Percentiles rank a stretch among this genome's conserved stretches.
These are phyloP conservation scores for Moricandia arvensis DNA, from an alignment of 345 rosid genomes.

Conservation along the genomic window DNA sequence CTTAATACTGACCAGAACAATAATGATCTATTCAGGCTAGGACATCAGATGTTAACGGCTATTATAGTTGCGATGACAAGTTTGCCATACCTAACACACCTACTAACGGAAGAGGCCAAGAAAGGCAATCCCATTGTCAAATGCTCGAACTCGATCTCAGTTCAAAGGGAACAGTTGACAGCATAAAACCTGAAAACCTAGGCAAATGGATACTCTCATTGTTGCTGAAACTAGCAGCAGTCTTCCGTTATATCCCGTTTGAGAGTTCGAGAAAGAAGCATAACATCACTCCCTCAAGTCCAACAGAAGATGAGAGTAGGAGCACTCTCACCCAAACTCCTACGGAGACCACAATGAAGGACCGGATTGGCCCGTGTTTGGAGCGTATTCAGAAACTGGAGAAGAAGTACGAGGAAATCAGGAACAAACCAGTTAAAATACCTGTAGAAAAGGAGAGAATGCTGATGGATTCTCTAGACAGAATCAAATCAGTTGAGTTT, in stretches of 20 bases:
- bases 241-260: slow-evolving; percentile 41
- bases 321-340: slow-evolving; percentile 1
- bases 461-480: slow-evolving; percentile 72
- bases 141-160: slow-evolving; percentile 26
- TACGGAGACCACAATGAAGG: slow-evolving; percentile 35
- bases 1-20: neutral
- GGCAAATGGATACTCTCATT: slow-evolving; percentile 45
- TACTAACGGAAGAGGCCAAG: slow-evolving; percentile 32
- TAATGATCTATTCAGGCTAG: slow-evolving; percentile 47
- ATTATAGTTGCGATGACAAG: neutral
- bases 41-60: neutral
- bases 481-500: slow-evolving; percentile 80
- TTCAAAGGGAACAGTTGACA: slow-evolving; percentile 47
- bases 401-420: slow-evolving; percentile 57
- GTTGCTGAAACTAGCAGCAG: slow-evolving; percentile 49
- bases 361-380: slow-evolving; percentile 56
- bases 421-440: slow-evolving; percentile 62
- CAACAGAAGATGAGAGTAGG: slow-evolving; percentile 25
- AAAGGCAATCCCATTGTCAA: slow-evolving; percentile 36
- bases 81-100: neutral
- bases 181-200: slow-evolving; percentile 37
- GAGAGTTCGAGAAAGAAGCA: slow-evolving; percentile 58
- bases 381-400: slow-evolving; percentile 81
- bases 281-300: slow-evolving; percentile 45
- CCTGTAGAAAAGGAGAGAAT: slow-evolving; percentile 83